Conservation (phyloP, 306 rosid genomes). For the Trichosanthes cucumerina region DNA sequence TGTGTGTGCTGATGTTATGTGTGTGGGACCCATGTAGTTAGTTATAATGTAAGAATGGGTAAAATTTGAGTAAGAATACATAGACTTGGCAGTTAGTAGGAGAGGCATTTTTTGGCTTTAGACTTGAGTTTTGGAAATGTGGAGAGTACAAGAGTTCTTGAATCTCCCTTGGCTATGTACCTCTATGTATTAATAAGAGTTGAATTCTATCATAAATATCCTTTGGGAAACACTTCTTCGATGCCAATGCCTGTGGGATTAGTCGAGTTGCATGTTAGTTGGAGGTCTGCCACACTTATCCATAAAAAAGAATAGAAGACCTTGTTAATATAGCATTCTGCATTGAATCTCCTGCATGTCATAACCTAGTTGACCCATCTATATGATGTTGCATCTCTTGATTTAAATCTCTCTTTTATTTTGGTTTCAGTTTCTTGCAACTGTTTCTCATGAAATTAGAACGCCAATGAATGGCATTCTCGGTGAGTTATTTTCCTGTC, state of each 20-base stretch:
- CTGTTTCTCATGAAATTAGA: slow-evolving; percentile 97
- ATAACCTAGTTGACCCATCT: slow-evolving; percentile 2
- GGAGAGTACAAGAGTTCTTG: background rate
- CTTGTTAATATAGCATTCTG: background rate
- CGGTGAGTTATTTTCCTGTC: slow-evolving; percentile 33
- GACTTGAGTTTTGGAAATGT: background rate
- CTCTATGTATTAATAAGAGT: background rate
- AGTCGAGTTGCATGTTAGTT: background rate
- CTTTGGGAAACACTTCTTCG: background rate
- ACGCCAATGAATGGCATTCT: slow-evolving; percentile 99
- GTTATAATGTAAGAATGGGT: background rate
- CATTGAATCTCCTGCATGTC: background rate
- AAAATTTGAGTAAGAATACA: background rate
- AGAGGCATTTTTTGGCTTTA: background rate
- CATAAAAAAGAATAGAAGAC: background rate
- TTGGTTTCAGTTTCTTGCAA: slow-evolving; percentile 74
- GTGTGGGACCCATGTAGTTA: background rate
- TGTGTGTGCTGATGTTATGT: background rate
- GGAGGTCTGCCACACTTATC: background rate
- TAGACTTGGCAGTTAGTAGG: background rate
- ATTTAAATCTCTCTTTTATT: slow-evolving; percentile 11
- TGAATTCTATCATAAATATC: background rate
- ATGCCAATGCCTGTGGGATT: background rate
- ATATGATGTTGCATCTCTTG: slow-evolving; percentile 13
- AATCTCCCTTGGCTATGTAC: background rate